These are phyloP conservation scores for Xylariaceae sp. DNA, from an alignment of 2,329 filamentous ascomycete genomes.

Conservation along the genomic window DNA sequence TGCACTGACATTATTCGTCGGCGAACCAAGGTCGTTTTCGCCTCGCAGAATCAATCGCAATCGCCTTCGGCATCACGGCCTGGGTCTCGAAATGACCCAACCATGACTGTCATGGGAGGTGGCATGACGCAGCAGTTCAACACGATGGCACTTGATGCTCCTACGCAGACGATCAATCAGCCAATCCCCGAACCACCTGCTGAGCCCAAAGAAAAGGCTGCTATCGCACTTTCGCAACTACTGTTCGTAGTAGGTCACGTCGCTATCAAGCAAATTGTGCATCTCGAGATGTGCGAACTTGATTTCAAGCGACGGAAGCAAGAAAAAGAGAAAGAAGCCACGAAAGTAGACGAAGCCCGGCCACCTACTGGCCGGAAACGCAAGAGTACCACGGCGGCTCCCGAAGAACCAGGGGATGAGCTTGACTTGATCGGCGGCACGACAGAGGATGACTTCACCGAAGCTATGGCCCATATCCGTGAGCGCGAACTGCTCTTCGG, in stretches of 20 bases:
- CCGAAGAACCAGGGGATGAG: constrained; percentile 77
- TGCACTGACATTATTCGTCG: constrained; percentile 87
- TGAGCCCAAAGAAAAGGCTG: constrained; percentile 61
- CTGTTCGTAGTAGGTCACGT: constrained; percentile 95
- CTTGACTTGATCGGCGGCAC: constrained; percentile 95
- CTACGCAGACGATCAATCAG: constrained; percentile 30
- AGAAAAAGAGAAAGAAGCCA: constrained; percentile 69
- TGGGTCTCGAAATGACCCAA: constrained; percentile 40
- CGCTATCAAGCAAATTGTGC: constrained; percentile 97
- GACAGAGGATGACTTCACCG: constrained; percentile 88
- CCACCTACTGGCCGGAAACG: constrained; percentile 28
- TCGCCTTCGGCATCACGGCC: constrained; percentile 43
- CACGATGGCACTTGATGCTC: constrained; percentile 27
- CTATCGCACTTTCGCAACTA: constrained; percentile 79
- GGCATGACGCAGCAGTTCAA: constrained; percentile 35
- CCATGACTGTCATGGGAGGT: constrained; percentile 28
- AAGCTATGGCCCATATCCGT: constrained; percentile 79
- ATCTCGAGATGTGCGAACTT: constrained; percentile 92
- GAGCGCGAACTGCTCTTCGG: constrained; percentile 80
- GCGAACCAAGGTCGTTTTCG: constrained; percentile 81
- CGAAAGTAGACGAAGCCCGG: constrained; percentile 37
- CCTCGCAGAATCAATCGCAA: constrained; percentile 32
- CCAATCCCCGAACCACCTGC: constrained; percentile 28
- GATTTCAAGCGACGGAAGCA: constrained; percentile 97
- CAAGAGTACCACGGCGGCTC: constrained; percentile 33